A percentile compares a stretch with the other conserved stretches of the same genome.
These are phyloP conservation scores for Neurospora sublineolata DNA, from an alignment of 495 filamentous ascomycete genomes.

Conservation along the genomic window DNA sequence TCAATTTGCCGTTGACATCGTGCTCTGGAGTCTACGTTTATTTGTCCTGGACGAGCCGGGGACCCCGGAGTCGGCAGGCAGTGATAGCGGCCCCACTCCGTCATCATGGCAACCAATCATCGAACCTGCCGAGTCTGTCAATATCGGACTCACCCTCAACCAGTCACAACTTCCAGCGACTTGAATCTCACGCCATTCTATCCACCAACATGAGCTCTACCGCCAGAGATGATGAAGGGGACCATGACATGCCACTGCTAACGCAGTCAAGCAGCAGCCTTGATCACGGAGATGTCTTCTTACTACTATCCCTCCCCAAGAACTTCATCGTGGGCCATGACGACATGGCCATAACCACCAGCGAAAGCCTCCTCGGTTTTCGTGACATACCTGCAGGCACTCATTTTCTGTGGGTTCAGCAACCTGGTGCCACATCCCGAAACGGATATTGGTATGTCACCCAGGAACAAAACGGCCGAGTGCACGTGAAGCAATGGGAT, in stretches of 20 bases:
- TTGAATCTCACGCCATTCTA: background rate
- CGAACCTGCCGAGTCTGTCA: background rate
- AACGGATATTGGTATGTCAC: constrained; percentile 51
- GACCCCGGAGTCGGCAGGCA: background rate
- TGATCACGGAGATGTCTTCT: constrained; percentile 31
- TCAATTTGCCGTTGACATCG: too few species aligned
- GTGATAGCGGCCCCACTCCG: background rate
- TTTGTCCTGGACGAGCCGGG: too few species aligned
- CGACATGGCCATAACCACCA: constrained; percentile 24
- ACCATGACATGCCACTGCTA: background rate
- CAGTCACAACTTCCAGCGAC: background rate
- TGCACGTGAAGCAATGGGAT: constrained; percentile 52
- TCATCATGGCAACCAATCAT: background rate
- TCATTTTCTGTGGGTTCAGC: constrained; percentile 49
- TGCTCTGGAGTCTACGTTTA: too few species aligned
- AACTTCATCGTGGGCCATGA: constrained; percentile 38
- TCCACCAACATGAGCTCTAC: background rate
- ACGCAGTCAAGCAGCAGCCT: constrained; percentile 4
- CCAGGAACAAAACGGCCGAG: constrained; percentile 15
- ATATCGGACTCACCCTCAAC: background rate
- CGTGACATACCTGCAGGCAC: constrained; percentile 45
- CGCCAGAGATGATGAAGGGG: background rate
- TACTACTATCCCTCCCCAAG: constrained; percentile 28
- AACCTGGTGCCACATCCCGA: constrained; percentile 34
- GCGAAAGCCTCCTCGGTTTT: constrained; percentile 40